These are phyloP conservation scores for Carex arenaria DNA, from an alignment of 202 grass and related monocot species.

Conservation along the genomic window DNA sequence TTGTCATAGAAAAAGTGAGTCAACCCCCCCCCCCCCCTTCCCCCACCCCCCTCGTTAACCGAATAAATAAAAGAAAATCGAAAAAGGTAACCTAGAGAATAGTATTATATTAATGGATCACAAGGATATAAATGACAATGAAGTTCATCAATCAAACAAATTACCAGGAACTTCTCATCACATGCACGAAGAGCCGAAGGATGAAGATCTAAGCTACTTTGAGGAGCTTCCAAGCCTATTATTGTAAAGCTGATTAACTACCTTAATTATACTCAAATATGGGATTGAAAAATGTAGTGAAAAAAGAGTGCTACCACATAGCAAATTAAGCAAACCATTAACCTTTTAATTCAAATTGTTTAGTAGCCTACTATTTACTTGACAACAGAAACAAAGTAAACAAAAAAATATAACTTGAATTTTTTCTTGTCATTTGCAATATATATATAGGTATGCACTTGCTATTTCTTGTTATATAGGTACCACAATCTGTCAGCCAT, in stretches of 20 bases:
- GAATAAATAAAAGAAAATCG: background rate
- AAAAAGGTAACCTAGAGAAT: background rate
- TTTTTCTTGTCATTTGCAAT: constrained; percentile 1
- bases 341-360: background rate
- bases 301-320: background rate
- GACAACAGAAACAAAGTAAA: background rate
- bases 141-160: background rate
- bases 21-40: too few species aligned
- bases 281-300: background rate
- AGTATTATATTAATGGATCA: background rate
- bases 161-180: constrained; percentile 4
- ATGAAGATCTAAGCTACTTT: constrained; percentile 31
- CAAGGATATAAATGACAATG: background rate
- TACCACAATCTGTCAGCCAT: constrained; percentile 32
- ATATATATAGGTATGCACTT: background rate
- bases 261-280: constrained; percentile 2
- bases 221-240: constrained; percentile 31
- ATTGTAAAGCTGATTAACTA: background rate
- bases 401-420: background rate
- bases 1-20: background rate
- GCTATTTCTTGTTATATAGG: too few species aligned
- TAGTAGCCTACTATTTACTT: background rate
- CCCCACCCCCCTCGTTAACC: background rate
- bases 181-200: background rate
- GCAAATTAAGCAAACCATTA: background rate